Evolutionary conservation across 108 stramenopile species (phyloP), one percentile per base, ranked within the genome.

Genomic region (Pseudonitzschia delicatissima): DNA sequence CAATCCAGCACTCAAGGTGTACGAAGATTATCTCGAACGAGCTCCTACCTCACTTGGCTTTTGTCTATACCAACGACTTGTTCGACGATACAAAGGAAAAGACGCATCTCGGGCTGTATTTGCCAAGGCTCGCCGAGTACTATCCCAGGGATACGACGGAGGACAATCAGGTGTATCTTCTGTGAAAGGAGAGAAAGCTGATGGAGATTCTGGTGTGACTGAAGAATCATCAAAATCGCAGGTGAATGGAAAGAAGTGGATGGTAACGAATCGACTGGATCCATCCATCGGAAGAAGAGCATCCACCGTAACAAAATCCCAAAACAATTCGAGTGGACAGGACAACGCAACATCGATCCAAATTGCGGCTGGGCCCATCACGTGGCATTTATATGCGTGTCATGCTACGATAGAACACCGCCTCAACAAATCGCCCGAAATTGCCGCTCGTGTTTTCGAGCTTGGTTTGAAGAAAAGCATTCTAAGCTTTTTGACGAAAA

Each of bases 381-480:
- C 92, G 8, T 90, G 88, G 87, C 92, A 93, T 33, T 76, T 93
- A 17, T 93, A 90, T 64, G 82, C 87, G 3, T 64, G 83, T 23
- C 92, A 93, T 65, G 92, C 92, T 5, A 81, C 80, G 13, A 88
- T 93, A 35, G 92, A 93, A 67, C 89, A 88, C 51, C 81, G 85
- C 9, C 69, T 88, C 13, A 88, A 90, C 62, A 57, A 84, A 34
- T 78, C 77, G n/a, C 89, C 89, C 0, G 76, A 80, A 29, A 76
- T 95, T 50, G 94, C 94, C 12, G 88, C 84, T 39, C 83, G 94
- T 8, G 77, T 91, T 35, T 95, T 87, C 65, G 94, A 95, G 63
- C 73, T 95, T 6, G 94, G 94, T 8, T 67, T 95, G 50, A 76
- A 85, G 28, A 90, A 87, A 37, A 89, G 92, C 58, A 55, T 74